phyloP scores from a whole-genome alignment of 2,329 filamentous ascomycete genomes.

The Hypoxylon sp. region DNA sequence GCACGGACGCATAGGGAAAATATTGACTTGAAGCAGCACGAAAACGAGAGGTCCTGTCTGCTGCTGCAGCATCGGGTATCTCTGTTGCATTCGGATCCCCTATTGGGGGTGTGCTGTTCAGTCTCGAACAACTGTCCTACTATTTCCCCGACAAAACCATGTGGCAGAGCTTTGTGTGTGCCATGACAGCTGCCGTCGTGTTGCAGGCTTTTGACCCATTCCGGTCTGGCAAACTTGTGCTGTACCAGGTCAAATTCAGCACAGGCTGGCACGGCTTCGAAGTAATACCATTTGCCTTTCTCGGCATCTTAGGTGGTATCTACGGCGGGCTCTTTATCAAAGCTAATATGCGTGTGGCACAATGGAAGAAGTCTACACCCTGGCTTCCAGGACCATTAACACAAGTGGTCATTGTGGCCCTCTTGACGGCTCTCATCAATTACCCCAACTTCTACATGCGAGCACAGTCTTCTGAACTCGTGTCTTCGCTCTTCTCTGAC shows the following conservation, averaged over 20 bases:
- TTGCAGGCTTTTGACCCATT: constrained; percentile 95
- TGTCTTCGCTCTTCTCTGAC: constrained; percentile 92
- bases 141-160: constrained; percentile 99
- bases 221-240: constrained; percentile 91
- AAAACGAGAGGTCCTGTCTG: constrained; percentile 92
- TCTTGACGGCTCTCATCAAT: constrained; percentile 89
- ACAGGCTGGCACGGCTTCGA: constrained; percentile 96
- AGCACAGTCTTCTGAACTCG: constrained; percentile 89
- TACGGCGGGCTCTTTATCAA: constrained; percentile 97
- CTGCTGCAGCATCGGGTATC: constrained; percentile 91
- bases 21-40: constrained; percentile 71
- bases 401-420: constrained; percentile 84
- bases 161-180: constrained; percentile 99
- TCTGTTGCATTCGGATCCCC: constrained; percentile 95
- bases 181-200: constrained; percentile 97
- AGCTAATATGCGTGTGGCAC: constrained; percentile 87
- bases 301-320: constrained; percentile 91
- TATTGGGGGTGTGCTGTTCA: constrained; percentile 95
- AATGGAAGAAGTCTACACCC: constrained; percentile 78
- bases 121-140: constrained; percentile 96
- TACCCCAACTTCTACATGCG: constrained; percentile 98
- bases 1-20: constrained; percentile 30
- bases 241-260: constrained; percentile 96
- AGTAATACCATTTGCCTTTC: constrained; percentile 85
- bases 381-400: constrained; percentile 80